Evolutionary conservation across 495 filamentous ascomycete species (phyloP), one percentile per base, ranked within the genome.

Genomic region (Parathielavia hyrcaniae): DNA sequence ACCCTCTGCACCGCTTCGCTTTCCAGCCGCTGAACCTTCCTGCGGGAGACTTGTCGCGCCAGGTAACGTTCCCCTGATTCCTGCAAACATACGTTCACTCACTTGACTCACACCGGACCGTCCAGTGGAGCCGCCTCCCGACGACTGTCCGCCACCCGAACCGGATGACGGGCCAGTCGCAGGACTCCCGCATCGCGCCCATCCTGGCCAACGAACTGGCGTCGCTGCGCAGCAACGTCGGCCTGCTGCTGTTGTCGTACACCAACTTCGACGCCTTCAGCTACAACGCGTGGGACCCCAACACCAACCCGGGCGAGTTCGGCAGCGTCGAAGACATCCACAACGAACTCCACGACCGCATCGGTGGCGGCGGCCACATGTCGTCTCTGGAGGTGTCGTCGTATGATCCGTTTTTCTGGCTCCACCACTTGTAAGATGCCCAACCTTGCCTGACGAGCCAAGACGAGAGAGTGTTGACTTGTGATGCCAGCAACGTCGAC

Each of bases 341-440:
- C 67, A 82, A 87, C 67, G 73, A 71, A 20, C 80, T 88, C 55
- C 86, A 88, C 59, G 77, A 81, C 34, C 79, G 82, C 10, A 69
- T 68, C 46, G 78, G 74, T 14, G 70, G 71, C 13, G 71, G 70
- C 57, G 86, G 86, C 1, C 84, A 88, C 62, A 86, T 89, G 83
- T 72, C 73, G 1, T 72, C 76, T 43, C 69, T 86, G 22, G 78
- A 80, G 4, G 85, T 82, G 56, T 82, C 87, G 13, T 78, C 81
- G 12, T 90, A 86, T 64, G 87, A 90, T 64, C 86, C 87, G 0
- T 68, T 87, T 26, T 91, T 90, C 68, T 87, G 79, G 74, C 69
- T 90, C 14, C 87, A 90, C 53, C 75, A 80, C 55, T 68, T 75
- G 53, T 84, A 77, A 55, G 65, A 52, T 9, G 2, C 10, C 14